A percentile compares a stretch with the other conserved stretches of the same genome.
These are phyloP conservation scores for Myriangium duriaei DNA, from an alignment of 2,329 filamentous ascomycete species.

Conservation along the genomic window DNA sequence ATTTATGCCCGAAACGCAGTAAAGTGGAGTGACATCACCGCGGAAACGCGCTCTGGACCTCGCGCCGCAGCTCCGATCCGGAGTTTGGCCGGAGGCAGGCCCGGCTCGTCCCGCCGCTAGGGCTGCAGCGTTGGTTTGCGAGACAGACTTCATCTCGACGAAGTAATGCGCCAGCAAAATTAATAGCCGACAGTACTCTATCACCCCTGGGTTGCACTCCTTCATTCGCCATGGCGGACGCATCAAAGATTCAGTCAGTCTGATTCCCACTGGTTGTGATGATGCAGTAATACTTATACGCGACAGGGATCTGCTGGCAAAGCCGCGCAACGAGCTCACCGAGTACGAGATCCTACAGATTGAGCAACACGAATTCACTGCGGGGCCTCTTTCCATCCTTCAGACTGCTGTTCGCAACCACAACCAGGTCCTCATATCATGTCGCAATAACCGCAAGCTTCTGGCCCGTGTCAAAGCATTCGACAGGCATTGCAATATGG, in stretches of 20 bases:
- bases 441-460: constrained; percentile 96
- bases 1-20: background rate
- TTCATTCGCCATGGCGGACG: constrained; percentile 8
- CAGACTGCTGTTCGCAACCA: constrained; percentile 93
- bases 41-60: background rate
- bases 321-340: constrained; percentile 80
- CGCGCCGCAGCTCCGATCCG: background rate
- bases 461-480: constrained; percentile 97
- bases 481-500: constrained; percentile 98
- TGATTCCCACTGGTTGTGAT: too few species aligned
- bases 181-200: too few species aligned
- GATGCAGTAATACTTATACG: too few species aligned
- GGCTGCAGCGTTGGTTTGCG: too few species aligned
- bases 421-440: constrained; percentile 91
- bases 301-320: constrained; percentile 70
- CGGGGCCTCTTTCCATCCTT: constrained; percentile 78
- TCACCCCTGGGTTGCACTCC: too few species aligned
- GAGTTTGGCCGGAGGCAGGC: too few species aligned
- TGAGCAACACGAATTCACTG: constrained; percentile 68
- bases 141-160: background rate
- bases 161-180: background rate
- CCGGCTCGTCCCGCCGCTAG: too few species aligned
- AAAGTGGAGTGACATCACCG: background rate
- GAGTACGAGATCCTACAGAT: constrained; percentile 82
- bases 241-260: constrained; percentile 8